Base-by-base conservation (phyloP, 129 eudicot species). In the Deinandra increscens region DNA sequence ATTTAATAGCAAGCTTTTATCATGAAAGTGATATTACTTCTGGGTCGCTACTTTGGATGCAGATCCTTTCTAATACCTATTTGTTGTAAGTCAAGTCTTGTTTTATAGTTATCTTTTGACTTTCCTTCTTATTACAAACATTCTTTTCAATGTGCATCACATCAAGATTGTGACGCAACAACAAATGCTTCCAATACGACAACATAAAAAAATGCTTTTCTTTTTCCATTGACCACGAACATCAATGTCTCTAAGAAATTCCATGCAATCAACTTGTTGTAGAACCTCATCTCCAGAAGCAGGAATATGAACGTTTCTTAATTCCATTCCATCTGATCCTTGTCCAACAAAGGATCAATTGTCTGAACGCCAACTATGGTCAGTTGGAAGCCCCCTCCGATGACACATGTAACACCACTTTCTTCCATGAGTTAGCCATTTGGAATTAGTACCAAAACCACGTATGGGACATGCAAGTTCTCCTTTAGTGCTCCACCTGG, bases 91-190 rank as follows among this genome's bases (percentile, higher is more conserved):
- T 36, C 39, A 3, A 36, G 2, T 36, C 0, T 36, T 36, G 39
- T 36, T 36, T 36, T 36, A 36, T 36, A 36, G 39, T 36, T 45
- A 23, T 65, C 70, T 65, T 65, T 44, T 43, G 41, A 44, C 22
- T 43, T 65, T 33, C 20, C 54, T 2, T 12, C 56, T 63, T 37
- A 33, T 63, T 36, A 19, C 15, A 63, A 44, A 44, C 68, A 63
- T 38, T 39, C 13, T 63, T 63, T 37, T 61, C 67, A 37, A 37
- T 61, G 48, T 61, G 48, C 67, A 61, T 61, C 5, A 61, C 46
- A n/a, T 61, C 67, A n/a, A 37, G 33, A 17, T 62, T 62, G 49
- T 62, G 68, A 18, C 49, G 68, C 12, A 62, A 37, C 33, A 63
- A 17, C 34, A 63, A 63, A 10, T 18, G n/a, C 26, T 63, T 13